A percentile compares a stretch with the other conserved stretches of the same genome.
Evolutionary conservation across 345 rosid species (phyloP).

Genomic region (Passiflora organensis): DNA sequence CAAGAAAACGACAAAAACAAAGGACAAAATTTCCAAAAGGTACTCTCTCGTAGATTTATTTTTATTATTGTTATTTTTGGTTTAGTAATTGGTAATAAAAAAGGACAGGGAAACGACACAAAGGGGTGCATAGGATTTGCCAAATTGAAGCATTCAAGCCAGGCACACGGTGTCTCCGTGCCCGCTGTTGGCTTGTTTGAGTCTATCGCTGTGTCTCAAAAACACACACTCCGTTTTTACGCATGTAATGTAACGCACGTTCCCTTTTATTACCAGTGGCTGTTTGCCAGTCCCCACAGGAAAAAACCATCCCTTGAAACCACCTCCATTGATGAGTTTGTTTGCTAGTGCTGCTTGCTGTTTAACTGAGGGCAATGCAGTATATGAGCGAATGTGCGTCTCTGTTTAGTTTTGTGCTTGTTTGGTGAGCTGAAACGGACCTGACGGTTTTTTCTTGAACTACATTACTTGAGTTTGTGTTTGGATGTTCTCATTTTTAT

Average conservation of each 20-base stretch:
- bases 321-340: too few species aligned
- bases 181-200: background rate
- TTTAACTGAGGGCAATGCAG: constrained; percentile 6
- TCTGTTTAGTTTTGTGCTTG: background rate
- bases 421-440: constrained; percentile 9
- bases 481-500: background rate
- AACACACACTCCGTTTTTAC: background rate
- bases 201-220: background rate
- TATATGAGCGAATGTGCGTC: background rate
- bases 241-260: too few species aligned
- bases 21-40: too few species aligned
- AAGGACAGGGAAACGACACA: too few species aligned
- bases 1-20: too few species aligned
- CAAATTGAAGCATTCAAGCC: background rate
- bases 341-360: constrained; percentile 4
- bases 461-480: background rate
- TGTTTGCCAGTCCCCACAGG: too few species aligned
- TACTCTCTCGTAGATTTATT: too few species aligned
- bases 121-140: background rate
- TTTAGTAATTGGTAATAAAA: too few species aligned
- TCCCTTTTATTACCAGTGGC: too few species aligned
- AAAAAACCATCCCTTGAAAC: too few species aligned
- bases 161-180: background rate
- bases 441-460: background rate
- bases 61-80: too few species aligned